Evolutionary conservation across 2,329 filamentous ascomycete genomes (phyloP), one percentile per base, ranked within the genome.

Genomic region (Penicillium hesseltinei): DNA sequence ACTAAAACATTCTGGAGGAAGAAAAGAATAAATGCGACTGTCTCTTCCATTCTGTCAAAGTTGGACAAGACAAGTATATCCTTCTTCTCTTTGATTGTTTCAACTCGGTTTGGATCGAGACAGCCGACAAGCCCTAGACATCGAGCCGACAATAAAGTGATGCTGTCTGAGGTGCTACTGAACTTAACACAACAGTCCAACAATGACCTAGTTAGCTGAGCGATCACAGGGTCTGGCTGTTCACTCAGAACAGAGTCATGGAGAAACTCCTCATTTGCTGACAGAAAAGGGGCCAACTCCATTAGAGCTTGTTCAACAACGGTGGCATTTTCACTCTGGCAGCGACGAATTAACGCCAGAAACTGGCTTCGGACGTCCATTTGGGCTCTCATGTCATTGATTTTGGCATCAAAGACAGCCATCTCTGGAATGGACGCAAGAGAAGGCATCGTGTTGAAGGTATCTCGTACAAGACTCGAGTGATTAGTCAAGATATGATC

Each of bases 41-140:
- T 90, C 71, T 99, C 93, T 50, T 85, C 84, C 17, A 84, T 81
- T 45, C 84, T 83, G 44, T 88, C 84, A 67, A 99, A 97, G 71
- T 99, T 97, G 50, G 90, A 89, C 38, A 92, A 76, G 49, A 97
- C 86, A 25, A 97, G 84, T 52, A 97, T 89, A n/a, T 91, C 88
- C 62, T 84, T 87, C 65, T 91, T 88, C 66, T 90, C 88, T 56
- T 90, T 84, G 11, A 89, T 83, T 0, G 86, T 85, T 68, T 99
- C 94, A 2, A 97, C 85, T 58, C 90, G 86, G 68, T 96, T 96
- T 1, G 93, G 88, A 72, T 99, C 95, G 23, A 99, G 78, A 63
- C 92, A 96, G 7, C 95, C 94, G 52, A 99, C 86, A 21, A 95
- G 81, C 0, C 95, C 95, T 39, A 99, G 81, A 62, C 91, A 94